A percentile compares a stretch with the other conserved stretches of the same genome.
These are phyloP conservation scores for Penicillium paneum DNA, from an alignment of 2,329 filamentous ascomycete genomes.

Conservation along the genomic window DNA sequence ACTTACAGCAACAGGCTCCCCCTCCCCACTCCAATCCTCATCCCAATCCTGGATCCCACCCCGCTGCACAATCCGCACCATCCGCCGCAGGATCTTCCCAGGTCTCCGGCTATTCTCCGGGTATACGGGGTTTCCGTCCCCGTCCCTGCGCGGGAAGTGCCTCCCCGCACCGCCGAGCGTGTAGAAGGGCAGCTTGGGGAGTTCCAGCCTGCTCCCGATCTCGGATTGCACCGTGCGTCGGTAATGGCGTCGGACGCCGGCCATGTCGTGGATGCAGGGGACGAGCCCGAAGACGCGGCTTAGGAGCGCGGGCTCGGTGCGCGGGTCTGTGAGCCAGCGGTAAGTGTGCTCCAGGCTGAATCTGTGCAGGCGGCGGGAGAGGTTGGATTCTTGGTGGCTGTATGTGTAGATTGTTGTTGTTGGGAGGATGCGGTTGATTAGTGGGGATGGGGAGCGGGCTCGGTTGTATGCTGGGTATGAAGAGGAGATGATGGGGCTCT, in stretches of 20 bases:
- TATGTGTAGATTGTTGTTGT: slow-evolving; percentile 48
- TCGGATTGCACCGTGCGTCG: slow-evolving; percentile 17
- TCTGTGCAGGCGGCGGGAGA: slow-evolving; percentile 70
- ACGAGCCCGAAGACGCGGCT: slow-evolving; percentile 27
- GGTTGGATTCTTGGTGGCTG: slow-evolving; percentile 64
- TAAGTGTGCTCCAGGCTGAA: slow-evolving; percentile 63
- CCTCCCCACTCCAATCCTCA: slow-evolving; percentile 24
- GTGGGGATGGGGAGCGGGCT: slow-evolving; percentile 17
- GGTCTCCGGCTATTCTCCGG: slow-evolving; percentile 31
- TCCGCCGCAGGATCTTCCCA: slow-evolving; percentile 21
- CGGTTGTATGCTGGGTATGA: not conserved
- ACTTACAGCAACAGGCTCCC: slow-evolving; percentile 4
- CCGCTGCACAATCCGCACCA: slow-evolving; percentile 17
- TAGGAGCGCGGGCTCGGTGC: slow-evolving; percentile 14
- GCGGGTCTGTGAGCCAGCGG: slow-evolving; percentile 49
- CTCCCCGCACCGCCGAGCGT: slow-evolving; percentile 64
- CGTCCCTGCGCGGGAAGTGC: slow-evolving; percentile 53
- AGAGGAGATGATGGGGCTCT: not conserved
- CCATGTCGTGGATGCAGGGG: slow-evolving; percentile 25
- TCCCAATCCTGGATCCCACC: slow-evolving; percentile 24
- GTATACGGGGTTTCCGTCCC: slow-evolving; percentile 36
- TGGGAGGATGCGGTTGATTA: slow-evolving; percentile 24
- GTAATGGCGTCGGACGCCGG: slow-evolving; percentile 14
- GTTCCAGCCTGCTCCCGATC: slow-evolving; percentile 22
- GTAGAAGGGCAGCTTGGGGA: slow-evolving; percentile 23